Conservation (phyloP, 352 stramenopile species). For the Phytopythium aichiense region DNA sequence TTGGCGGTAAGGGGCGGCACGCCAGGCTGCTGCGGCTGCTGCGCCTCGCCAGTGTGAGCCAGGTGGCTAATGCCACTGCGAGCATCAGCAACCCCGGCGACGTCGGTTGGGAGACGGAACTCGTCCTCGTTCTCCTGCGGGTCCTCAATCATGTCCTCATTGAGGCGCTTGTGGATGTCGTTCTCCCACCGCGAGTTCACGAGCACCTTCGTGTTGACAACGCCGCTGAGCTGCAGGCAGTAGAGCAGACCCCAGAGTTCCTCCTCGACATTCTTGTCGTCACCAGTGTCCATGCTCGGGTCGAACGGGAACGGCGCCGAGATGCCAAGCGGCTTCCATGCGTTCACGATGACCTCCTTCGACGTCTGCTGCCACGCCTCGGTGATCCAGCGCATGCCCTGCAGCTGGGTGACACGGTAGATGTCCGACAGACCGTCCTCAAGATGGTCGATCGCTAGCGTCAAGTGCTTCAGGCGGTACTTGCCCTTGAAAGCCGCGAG, state of each 20-base stretch:
- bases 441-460: conserved; percentile 77
- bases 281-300: conserved; percentile 34
- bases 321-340: conserved; percentile 75
- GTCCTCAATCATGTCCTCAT: conserved; percentile 87
- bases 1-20: conserved; percentile 53
- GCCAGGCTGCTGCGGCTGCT: conserved; percentile 5
- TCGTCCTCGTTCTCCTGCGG: conserved; percentile 78
- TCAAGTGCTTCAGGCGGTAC: conserved; percentile 84
- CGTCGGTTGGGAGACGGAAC: conserved; percentile 58
- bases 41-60: conserved; percentile 28
- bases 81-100: conserved; percentile 14
- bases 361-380: conserved; percentile 79
- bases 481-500: conserved; percentile 82
- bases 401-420: conserved; percentile 80
- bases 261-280: conserved; percentile 86
- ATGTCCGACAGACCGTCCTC: conserved; percentile 75
- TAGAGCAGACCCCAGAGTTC: conserved; percentile 84
- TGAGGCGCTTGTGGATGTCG: conserved; percentile 86
- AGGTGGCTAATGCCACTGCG: conserved; percentile 19
- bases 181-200: conserved; percentile 89
- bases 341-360: conserved; percentile 71
- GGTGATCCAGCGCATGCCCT: conserved; percentile 85
- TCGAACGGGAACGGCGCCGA: conserved; percentile 64
- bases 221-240: conserved; percentile 76
- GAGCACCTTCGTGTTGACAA: conserved; percentile 85